A percentile compares a stretch with the other conserved stretches of the same genome.
Evolutionary conservation across 192 early-diverging fungal species (phyloP).

Genomic region (Jimgerdemannia flammicorona): DNA sequence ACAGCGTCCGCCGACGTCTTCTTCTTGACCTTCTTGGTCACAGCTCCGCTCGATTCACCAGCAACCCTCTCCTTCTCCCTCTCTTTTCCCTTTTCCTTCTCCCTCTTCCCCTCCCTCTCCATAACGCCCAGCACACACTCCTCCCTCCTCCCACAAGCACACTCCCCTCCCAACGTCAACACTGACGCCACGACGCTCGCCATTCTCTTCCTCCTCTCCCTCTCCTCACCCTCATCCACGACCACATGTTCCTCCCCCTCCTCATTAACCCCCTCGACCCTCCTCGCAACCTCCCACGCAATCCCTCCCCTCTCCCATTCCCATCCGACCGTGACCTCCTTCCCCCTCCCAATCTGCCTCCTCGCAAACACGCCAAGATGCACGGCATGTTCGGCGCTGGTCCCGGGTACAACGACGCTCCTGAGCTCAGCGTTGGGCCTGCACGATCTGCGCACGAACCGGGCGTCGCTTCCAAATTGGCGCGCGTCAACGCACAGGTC

Average conservation of each 20-base stretch:
- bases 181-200: background rate
- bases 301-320: constrained; percentile 37
- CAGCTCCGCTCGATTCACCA: background rate
- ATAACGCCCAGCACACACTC: background rate
- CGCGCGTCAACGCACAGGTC: constrained; percentile 72
- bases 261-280: background rate
- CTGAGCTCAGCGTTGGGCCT: constrained; percentile 58
- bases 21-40: background rate
- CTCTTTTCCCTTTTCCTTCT: background rate
- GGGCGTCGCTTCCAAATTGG: constrained; percentile 60
- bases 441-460: constrained; percentile 67
- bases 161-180: background rate
- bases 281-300: background rate
- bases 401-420: constrained; percentile 49
- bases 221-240: background rate
- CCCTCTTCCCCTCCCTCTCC: background rate
- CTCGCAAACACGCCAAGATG: constrained; percentile 66
- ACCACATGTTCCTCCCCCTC: background rate
- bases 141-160: background rate
- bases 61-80: background rate
- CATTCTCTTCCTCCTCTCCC: background rate
- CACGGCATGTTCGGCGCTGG: constrained; percentile 46
- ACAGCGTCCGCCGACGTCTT: background rate
- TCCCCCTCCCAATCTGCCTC: constrained; percentile 47
- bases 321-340: constrained; percentile 72